Percentiles rank a stretch among this genome's conserved stretches.
Evolutionary conservation across 441 rosid species (phyloP).

Genomic region (Bruguiera hainesii): DNA sequence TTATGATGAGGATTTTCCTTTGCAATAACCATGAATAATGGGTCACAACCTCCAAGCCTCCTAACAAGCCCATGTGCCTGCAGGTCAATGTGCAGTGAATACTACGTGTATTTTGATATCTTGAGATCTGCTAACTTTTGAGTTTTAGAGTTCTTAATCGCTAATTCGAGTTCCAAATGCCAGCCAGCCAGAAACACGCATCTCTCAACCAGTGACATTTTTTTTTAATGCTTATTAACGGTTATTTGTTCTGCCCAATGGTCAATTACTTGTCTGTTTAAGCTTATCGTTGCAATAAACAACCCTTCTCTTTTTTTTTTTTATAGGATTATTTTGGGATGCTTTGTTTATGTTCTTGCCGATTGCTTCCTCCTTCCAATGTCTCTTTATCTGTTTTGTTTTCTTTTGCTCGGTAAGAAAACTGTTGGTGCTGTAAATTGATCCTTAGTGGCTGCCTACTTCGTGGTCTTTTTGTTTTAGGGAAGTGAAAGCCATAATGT

Average conservation of each 20-base stretch:
- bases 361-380: too few relatives aligned
- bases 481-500: not conserved
- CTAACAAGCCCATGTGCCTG: constrained; percentile 2
- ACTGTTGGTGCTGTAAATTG: not conserved
- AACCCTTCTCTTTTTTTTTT: too few relatives aligned
- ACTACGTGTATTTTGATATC: not conserved
- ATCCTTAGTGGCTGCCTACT: not conserved
- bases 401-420: too few relatives aligned
- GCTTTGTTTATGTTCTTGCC: too few relatives aligned
- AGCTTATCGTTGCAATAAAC: too few relatives aligned
- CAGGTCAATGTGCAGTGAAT: not conserved
- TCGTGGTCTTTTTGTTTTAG: not conserved
- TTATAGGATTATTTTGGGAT: too few relatives aligned
- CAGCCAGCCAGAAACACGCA: not conserved
- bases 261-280: too few relatives aligned
- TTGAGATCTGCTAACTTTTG: not conserved
- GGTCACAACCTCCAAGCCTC: not conserved
- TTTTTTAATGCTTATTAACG: too few relatives aligned
- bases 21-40: not conserved
- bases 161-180: not conserved
- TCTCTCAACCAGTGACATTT: not conserved
- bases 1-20: not conserved
- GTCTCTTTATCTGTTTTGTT: too few relatives aligned
- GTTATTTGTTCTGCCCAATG: too few relatives aligned
- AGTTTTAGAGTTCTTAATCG: not conserved